Evolutionary conservation across 805 yeast species (phyloP), one percentile per base, ranked within the genome.

Genomic region (Candida qinlingensis): DNA sequence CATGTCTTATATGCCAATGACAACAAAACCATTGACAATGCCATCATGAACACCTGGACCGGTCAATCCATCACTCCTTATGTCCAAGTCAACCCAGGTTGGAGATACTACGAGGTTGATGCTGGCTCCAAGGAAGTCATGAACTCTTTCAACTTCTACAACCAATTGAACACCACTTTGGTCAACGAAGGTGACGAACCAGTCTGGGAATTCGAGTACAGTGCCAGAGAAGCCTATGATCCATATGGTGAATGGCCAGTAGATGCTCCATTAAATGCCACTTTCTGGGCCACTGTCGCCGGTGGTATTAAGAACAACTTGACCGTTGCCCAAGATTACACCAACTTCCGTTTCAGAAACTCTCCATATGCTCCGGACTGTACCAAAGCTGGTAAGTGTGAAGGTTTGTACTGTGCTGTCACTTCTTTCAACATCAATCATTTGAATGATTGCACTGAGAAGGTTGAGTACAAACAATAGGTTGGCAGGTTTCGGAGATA

Each of bases 61-160:
- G 74, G 78, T 3, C 89, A 81, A 50, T 79, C 87, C 0, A 76
- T 84, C 37, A 81, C 88, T 7, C 87, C 89, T 7, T 71, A 73
- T 58, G 65, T 70, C 7, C 72, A 78, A 44, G 73, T 76, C 54
- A 84, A 84, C 61, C 91, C 91, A 6, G 75, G 81, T 25, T 84
- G 87, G 85, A 75, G 86, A 62, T 83, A 81, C 66, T 85, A 84
- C 58, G 80, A 79, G 54, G 81, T 84, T 46, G 88, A 84, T 60
- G 66, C 75, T 26, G 64, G 74, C 53, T 75, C 86, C 6, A 82
- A 81, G 67, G 76, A 76, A 53, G 69, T 84, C 50, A 71, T 81
- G 73, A 80, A 84, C 58, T 70, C 82, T 3, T 73, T 63, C 66
- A 82, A 81, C 57, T 81, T 73, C 65, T 82, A 74, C 63, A 72